Conservation (phyloP, 1,139 yeast species). For the Petasospora fabianii region DNA sequence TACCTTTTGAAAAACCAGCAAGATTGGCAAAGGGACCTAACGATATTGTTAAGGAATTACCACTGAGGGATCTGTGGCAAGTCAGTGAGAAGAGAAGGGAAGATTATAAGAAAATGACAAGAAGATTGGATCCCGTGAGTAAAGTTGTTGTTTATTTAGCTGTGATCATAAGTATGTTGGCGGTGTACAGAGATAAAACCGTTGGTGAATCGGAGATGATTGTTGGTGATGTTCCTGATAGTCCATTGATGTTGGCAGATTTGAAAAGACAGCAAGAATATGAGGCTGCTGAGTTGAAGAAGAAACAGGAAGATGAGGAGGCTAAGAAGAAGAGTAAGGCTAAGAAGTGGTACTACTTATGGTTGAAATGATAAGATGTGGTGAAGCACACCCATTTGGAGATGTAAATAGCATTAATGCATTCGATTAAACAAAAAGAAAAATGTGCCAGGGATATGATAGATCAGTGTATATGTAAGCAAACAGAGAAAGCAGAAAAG, state of each 20-base stretch:
- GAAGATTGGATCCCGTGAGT: constrained; percentile 52
- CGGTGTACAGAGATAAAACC: constrained; percentile 31
- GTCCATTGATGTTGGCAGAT: constrained; percentile 22
- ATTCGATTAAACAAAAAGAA: too few species aligned
- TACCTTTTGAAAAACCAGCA: constrained; percentile 44
- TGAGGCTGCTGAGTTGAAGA: constrained; percentile 7
- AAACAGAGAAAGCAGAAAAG: too few species aligned
- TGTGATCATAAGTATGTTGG: constrained; percentile 31
- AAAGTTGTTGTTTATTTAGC: constrained; percentile 46
- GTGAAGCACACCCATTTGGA: neutral
- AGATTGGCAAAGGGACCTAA: constrained; percentile 29
- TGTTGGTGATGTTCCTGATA: constrained; percentile 18
- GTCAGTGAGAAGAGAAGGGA: constrained; percentile 43
- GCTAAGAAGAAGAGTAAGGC: constrained; percentile 1
- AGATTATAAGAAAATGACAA: constrained; percentile 44
- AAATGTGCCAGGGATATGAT: too few species aligned
- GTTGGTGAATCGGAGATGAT: constrained; percentile 24
- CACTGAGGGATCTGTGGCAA: constrained; percentile 45
- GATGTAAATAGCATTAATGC: neutral
- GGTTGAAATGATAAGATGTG: constrained; percentile 35
- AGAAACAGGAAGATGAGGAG: constrained; percentile 3
- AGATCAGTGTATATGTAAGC: too few species aligned
- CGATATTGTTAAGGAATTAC: constrained; percentile 33
- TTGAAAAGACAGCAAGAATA: constrained; percentile 18
- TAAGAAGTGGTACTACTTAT: constrained; percentile 44